Conservation (phyloP, 2,329 filamentous ascomycete genomes). For the Lachnellula subtilissima region DNA sequence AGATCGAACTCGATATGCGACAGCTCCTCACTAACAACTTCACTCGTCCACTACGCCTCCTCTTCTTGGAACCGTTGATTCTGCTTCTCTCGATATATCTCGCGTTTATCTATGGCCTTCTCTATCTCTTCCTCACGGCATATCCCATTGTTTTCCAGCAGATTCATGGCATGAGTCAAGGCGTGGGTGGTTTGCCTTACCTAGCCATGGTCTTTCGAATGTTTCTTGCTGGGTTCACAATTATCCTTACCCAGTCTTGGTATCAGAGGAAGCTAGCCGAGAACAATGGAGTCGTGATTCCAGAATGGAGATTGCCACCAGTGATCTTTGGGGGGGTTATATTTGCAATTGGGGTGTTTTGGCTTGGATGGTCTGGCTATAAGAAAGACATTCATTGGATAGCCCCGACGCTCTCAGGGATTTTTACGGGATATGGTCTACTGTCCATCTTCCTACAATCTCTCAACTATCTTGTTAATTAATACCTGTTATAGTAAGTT, state of each 20-base stretch:
- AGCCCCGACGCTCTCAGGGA: constrained; percentile 52
- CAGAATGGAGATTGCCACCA: not conserved
- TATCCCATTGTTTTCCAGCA: constrained; percentile 59
- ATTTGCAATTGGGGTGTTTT: not conserved
- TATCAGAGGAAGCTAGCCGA: not conserved
- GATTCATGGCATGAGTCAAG: constrained; percentile 53
- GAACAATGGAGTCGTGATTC: not conserved
- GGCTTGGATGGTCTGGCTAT: not conserved
- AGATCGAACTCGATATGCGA: constrained; percentile 17
- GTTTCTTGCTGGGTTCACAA: constrained; percentile 49
- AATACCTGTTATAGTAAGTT: constrained; percentile 36
- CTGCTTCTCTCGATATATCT: constrained; percentile 43
- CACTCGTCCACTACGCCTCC: constrained; percentile 41
- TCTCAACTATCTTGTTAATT: constrained; percentile 73
- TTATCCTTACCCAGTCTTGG: constrained; percentile 36
- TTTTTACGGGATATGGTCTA: constrained; percentile 65
- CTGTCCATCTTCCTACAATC: constrained; percentile 75
- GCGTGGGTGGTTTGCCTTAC: constrained; percentile 58
- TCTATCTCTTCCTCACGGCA: constrained; percentile 48
- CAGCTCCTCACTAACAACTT: constrained; percentile 38
- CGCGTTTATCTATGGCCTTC: constrained; percentile 44
- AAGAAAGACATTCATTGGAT: constrained; percentile 51
- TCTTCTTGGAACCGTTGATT: constrained; percentile 31
- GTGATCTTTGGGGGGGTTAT: not conserved
- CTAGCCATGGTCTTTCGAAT: constrained; percentile 58